These are phyloP conservation scores for Aspergillus alliaceus DNA, from an alignment of 2,329 filamentous ascomycete genomes.

Conservation along the genomic window DNA sequence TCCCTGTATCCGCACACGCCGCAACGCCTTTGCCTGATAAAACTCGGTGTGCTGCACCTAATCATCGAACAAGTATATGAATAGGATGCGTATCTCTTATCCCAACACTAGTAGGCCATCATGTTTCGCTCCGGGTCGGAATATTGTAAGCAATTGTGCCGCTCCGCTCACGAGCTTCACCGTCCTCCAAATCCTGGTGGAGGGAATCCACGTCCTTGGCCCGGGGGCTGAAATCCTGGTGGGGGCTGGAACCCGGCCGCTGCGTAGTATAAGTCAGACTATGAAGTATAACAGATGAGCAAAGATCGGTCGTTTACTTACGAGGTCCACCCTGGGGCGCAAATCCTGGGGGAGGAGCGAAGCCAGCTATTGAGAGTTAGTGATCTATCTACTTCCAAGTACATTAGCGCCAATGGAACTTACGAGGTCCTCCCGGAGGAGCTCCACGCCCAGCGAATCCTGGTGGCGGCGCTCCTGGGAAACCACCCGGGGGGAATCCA, in stretches of 20 bases:
- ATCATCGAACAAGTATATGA: constrained; percentile 15
- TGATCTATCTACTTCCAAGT: not conserved
- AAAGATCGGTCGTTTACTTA: constrained; percentile 37
- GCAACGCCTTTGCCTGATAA: constrained; percentile 42
- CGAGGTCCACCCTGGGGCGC: constrained; percentile 46
- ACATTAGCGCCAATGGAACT: constrained; percentile 28
- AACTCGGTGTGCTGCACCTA: constrained; percentile 28
- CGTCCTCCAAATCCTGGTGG: constrained; percentile 52
- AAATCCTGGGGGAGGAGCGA: constrained; percentile 50
- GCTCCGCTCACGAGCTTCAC: constrained; percentile 29
- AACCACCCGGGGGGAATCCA: constrained; percentile 53
- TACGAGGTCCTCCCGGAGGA: constrained; percentile 51
- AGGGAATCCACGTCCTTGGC: constrained; percentile 52
- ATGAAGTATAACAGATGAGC: constrained; percentile 8
- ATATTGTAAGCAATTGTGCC: constrained; percentile 24
- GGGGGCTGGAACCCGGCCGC: constrained; percentile 59
- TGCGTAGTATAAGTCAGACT: constrained; percentile 44
- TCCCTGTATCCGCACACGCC: constrained; percentile 41
- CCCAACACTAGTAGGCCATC: constrained; percentile 17
- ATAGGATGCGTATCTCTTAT: constrained; percentile 15
- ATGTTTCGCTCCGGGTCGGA: constrained; percentile 20
- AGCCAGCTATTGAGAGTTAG: constrained; percentile 38
- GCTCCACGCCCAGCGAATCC: constrained; percentile 55
- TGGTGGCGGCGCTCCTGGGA: constrained; percentile 53
- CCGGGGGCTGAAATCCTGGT: constrained; percentile 72